Evolutionary conservation across 140 eudicot genomes (phyloP), one percentile per base, ranked within the genome.

Genomic region (Bidens hawaiensis): DNA sequence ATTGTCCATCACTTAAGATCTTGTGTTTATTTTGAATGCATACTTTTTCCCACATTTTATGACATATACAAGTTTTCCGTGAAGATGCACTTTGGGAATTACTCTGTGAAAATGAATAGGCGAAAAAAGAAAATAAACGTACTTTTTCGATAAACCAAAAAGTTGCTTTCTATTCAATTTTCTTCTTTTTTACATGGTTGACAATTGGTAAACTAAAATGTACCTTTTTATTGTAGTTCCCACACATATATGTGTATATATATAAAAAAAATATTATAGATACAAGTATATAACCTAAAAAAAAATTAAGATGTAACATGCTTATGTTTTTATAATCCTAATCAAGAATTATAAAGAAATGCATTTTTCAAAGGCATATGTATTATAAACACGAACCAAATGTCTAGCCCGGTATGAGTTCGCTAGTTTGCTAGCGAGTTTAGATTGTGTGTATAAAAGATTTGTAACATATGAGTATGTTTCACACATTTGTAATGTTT

Each of bases 221-320:
- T 61, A 61, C 62, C 62, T 70, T 57, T 70, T 7, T 49, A 31
- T 58, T 58, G 27, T 21, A 60, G 69, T 60, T 70, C 69, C 69
- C 62, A 36, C 60, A 60, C 45, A 61, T 23, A 14, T n/a, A 55
- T 22, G 26, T 6, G 17, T 28, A 43, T 25, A 43, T n/a, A n/a
- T n/a, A n/a, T n/a, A n/a, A n/a, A n/a, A n/a, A n/a, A n/a, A n/a
- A n/a, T n/a, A n/a, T n/a, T 26, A 28, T 42, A n/a, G 2, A 42
- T 14, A 4, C 1, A 1, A 13, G 48, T 5, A 13, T 42, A 55
- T 55, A n/a, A n/a, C n/a, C n/a, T n/a, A n/a, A n/a, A n/a, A 50
- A 22, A 0, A 22, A 11, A 6, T 1, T 50, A 10, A 22, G 8
- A 22, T 11, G 24, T 15, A 30, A 22, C 17, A 50, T 9, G 30